These are phyloP conservation scores for Penicillium sp. DNA, from an alignment of 2,329 filamentous ascomycete species.

Conservation along the genomic window DNA sequence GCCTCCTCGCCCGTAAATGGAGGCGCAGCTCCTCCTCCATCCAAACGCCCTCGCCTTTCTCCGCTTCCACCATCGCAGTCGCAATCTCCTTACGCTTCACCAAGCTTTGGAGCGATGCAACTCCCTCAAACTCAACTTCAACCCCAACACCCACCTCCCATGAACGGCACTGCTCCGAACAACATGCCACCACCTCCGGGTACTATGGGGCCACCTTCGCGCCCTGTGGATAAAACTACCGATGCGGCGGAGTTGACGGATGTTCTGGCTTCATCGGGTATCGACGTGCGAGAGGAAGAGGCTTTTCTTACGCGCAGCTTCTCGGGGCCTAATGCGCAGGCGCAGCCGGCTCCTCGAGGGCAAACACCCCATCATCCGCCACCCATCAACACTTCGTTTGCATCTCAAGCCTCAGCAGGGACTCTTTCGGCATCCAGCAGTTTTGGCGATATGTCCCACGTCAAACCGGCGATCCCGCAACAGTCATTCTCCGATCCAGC, in stretches of 20 bases:
- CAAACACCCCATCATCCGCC: conserved; percentile 52
- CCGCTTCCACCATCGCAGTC: conserved; percentile 63
- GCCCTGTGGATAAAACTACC: conserved; percentile 55
- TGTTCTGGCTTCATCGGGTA: conserved; percentile 78
- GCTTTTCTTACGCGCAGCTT: conserved; percentile 68
- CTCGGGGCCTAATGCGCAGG: conserved; percentile 43
- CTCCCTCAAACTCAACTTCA: conserved; percentile 32
- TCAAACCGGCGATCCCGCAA: conserved; percentile 58
- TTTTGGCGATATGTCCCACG: conserved; percentile 49
- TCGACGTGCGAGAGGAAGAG: conserved; percentile 84
- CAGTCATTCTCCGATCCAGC: conserved; percentile 65
- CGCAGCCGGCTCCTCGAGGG: conserved; percentile 32
- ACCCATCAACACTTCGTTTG: conserved; percentile 46
- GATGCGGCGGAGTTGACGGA: conserved; percentile 73
- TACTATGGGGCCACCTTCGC: conserved; percentile 64
- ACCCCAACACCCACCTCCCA: conserved; percentile 8
- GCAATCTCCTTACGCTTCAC: conserved; percentile 62
- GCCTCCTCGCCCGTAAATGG: conserved; percentile 52
- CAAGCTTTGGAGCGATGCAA: conserved; percentile 55
- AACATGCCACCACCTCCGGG: conserved; percentile 49
- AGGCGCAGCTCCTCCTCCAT: conserved; percentile 63
- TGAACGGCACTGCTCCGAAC: conserved; percentile 52
- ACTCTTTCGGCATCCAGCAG: conserved; percentile 47
- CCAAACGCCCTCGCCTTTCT: conserved; percentile 71
- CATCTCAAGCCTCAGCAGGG: conserved; percentile 44